A percentile compares a stretch with the other conserved stretches of the same genome.
Conservation (phyloP, 257 asterid genomes). For the Solanum bulbocastanum region DNA sequence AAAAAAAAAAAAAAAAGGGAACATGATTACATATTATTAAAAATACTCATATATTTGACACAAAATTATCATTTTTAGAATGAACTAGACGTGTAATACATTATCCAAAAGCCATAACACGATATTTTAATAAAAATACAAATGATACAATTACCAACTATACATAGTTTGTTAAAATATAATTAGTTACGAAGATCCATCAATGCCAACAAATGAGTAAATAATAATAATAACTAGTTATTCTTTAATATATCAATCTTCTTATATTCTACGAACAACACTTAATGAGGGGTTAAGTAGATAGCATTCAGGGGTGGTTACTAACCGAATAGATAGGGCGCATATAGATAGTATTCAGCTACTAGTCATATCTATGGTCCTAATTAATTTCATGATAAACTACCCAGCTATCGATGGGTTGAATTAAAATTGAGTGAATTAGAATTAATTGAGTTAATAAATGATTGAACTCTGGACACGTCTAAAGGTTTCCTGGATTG, state of each 20-base stretch:
- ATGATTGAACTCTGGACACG: neutral
- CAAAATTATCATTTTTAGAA: neutral
- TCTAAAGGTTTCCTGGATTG: neutral
- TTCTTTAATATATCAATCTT: too few species aligned
- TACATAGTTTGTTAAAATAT: neutral
- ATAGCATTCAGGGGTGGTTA: too few species aligned
- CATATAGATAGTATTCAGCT: neutral
- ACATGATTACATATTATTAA: too few species aligned
- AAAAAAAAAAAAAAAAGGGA: too few species aligned
- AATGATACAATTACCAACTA: neutral
- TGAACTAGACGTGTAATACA: neutral
- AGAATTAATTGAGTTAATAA: neutral
- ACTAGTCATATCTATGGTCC: neutral
- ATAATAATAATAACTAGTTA: too few species aligned
- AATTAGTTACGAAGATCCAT: too few species aligned
- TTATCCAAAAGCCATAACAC: too few species aligned
- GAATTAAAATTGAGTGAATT: neutral
- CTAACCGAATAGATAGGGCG: too few species aligned
- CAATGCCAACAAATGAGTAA: too few species aligned
- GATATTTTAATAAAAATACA: too few species aligned
- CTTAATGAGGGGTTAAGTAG: neutral
- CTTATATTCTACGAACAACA: too few species aligned
- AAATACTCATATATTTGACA: neutral
- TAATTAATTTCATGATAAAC: neutral
- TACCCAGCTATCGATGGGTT: neutral